These are phyloP conservation scores for Torulaspora globosa DNA, from an alignment of 1,139 yeast species.

Conservation along the genomic window DNA sequence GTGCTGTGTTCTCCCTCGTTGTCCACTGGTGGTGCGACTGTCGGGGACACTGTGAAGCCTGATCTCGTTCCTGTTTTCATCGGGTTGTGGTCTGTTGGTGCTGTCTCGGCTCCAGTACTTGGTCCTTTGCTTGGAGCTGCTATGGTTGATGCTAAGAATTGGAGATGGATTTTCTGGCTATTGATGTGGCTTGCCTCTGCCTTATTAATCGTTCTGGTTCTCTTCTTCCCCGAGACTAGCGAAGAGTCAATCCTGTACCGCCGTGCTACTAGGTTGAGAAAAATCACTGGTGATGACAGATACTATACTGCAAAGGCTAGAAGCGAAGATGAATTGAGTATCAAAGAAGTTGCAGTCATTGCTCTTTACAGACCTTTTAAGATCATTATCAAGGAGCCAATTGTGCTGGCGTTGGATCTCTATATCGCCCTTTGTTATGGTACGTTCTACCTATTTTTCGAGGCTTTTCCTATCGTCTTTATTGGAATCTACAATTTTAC, in stretches of 20 bases:
- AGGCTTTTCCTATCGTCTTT: conserved; percentile 57
- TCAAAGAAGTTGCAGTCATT: conserved; percentile 38
- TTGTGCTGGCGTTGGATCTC: conserved; percentile 45
- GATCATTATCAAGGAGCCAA: conserved; percentile 44
- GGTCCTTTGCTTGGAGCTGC: conserved; percentile 59
- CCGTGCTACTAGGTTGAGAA: conserved; percentile 46
- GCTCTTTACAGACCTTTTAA: conserved; percentile 49
- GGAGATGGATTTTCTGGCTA: conserved; percentile 49
- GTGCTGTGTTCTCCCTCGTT: conserved; percentile 52
- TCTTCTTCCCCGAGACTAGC: conserved; percentile 49
- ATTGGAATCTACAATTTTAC: conserved; percentile 44
- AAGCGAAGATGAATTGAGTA: conserved; percentile 36
- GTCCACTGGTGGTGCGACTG: conserved; percentile 55
- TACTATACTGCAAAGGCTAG: conserved; percentile 37
- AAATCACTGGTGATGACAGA: conserved; percentile 42
- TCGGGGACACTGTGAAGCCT: conserved; percentile 49
- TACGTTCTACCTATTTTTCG: conserved; percentile 53
- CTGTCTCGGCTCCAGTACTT: conserved; percentile 55
- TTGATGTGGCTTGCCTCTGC: conserved; percentile 41
- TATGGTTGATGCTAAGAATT: conserved; percentile 43
- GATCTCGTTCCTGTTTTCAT: conserved; percentile 42
- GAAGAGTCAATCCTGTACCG: conserved; percentile 44
- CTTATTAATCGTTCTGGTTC: conserved; percentile 36
- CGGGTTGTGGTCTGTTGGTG: conserved; percentile 50
- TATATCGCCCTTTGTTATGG: conserved; percentile 54